Percentiles rank a stretch among this genome's conserved stretches.
Conservation (phyloP, 257 asterid genomes). For the Linderniella brevidens region DNA sequence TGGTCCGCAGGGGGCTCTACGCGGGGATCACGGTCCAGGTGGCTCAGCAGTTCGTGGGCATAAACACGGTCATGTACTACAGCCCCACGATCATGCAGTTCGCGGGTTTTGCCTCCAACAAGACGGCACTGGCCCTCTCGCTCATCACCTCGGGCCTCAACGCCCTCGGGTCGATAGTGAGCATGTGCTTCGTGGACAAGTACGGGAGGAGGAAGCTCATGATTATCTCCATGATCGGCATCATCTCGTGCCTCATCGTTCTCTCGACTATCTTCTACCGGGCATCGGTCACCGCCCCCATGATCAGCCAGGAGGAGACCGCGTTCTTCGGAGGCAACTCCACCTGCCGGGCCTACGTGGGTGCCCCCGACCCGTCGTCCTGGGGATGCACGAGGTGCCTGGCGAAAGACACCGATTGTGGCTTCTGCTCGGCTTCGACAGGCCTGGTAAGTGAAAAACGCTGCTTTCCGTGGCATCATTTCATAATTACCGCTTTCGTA, state of each 20-base stretch:
- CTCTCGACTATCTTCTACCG: conserved; percentile 26
- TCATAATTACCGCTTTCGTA: background rate
- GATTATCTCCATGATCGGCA: conserved; percentile 51
- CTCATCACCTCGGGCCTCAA: conserved; percentile 62
- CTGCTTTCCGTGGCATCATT: too few species aligned
- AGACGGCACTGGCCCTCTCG: conserved; percentile 56
- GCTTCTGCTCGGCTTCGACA: conserved; percentile 29
- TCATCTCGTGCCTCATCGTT: conserved; percentile 30
- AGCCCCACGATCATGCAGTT: conserved; percentile 67
- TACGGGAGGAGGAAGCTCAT: conserved; percentile 51
- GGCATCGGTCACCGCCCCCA: conserved; percentile 39
- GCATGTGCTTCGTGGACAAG: conserved; percentile 50
- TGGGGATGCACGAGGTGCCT: conserved; percentile 47
- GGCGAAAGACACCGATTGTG: conserved; percentile 23
- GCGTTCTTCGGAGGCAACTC: conserved; percentile 34
- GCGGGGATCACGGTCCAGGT: conserved; percentile 65
- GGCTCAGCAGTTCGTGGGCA: conserved; percentile 65
- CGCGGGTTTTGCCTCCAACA: conserved; percentile 68
- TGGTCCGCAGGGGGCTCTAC: conserved; percentile 51
- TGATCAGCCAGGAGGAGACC: conserved; percentile 26
- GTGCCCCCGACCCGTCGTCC: conserved; percentile 11
- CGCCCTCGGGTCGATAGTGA: conserved; percentile 38
- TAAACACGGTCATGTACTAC: conserved; percentile 76
- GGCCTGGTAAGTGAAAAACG: conserved; percentile 19
- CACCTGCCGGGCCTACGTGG: conserved; percentile 27